Conservation (phyloP, 345 rosid genomes). For the Tarenaya hassleriana region DNA sequence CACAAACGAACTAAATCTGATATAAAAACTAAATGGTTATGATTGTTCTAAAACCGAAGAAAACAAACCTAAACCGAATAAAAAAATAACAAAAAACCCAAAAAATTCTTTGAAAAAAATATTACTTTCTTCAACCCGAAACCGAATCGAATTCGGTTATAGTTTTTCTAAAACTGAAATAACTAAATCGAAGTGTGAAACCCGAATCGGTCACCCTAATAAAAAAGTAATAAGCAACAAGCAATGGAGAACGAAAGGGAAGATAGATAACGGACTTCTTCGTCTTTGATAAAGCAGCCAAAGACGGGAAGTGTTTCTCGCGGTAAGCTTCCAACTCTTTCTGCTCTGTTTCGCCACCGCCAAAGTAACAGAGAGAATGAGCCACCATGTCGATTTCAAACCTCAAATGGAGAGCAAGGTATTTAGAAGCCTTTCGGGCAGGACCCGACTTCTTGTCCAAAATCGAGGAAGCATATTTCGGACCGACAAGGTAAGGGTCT, state of each 20-base stretch:
- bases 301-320: conserved; percentile 80
- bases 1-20: no score
- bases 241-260: background rate
- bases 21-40: no score
- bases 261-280: conserved; percentile 38
- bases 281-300: conserved; percentile 48
- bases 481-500: conserved; percentile 69
- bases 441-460: conserved; percentile 24
- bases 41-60: no score
- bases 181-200: no score
- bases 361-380: conserved; percentile 88
- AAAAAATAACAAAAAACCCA: no score
- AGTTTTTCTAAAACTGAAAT: no score
- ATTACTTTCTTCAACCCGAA: no score
- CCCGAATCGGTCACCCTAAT: no score
- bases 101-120: no score
- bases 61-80: no score
- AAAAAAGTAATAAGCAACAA: background rate
- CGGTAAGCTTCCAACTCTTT: conserved; percentile 71
- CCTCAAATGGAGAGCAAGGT: conserved; percentile 80
- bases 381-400: conserved; percentile 99
- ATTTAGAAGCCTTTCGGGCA: conserved; percentile 35
- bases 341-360: conserved; percentile 80
- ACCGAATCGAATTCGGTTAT: no score
- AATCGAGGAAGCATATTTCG: conserved; percentile 36